These are phyloP conservation scores for Gypsophila paniculata DNA, from an alignment of 179 eudicot species.

Conservation along the genomic window DNA sequence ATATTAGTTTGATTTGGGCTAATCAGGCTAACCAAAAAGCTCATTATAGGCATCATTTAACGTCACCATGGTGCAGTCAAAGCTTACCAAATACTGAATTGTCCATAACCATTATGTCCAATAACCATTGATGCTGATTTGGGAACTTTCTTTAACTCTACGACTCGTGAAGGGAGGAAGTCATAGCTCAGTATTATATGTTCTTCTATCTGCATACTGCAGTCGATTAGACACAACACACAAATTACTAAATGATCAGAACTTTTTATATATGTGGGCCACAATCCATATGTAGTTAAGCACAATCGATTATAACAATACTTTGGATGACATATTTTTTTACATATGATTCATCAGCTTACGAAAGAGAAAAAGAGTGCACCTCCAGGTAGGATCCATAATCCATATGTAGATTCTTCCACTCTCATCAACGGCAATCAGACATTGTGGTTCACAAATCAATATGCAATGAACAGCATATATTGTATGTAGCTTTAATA, in stretches of 20 bases:
- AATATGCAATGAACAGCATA: slow-evolving; percentile 54
- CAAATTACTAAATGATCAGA: not conserved
- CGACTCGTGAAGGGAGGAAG: slow-evolving; percentile 51
- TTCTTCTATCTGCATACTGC: slow-evolving; percentile 56
- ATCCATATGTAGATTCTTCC: slow-evolving; percentile 81
- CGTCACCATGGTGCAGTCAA: not conserved
- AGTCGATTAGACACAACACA: slow-evolving; percentile 10
- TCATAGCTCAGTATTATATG: slow-evolving; percentile 63
- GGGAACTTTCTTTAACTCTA: slow-evolving; percentile 79
- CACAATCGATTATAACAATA: no score
- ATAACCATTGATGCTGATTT: slow-evolving; percentile 48
- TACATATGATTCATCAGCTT: not conserved
- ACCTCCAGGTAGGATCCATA: slow-evolving; percentile 96
- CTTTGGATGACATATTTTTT: no score
- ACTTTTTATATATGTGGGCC: not conserved
- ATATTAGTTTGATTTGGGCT: not conserved
- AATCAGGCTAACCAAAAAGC: not conserved
- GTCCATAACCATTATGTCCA: slow-evolving; percentile 92
- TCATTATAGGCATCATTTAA: not conserved
- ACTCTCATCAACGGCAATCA: slow-evolving; percentile 77
- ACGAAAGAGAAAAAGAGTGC: slow-evolving; percentile 18
- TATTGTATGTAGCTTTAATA: slow-evolving; percentile 48
- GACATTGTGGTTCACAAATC: slow-evolving; percentile 65
- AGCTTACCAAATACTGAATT: slow-evolving; percentile 77
- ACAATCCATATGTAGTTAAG: not conserved